Evolutionary conservation across 2,329 filamentous ascomycete species (phyloP).

Genomic region (Ophiostoma ips): DNA sequence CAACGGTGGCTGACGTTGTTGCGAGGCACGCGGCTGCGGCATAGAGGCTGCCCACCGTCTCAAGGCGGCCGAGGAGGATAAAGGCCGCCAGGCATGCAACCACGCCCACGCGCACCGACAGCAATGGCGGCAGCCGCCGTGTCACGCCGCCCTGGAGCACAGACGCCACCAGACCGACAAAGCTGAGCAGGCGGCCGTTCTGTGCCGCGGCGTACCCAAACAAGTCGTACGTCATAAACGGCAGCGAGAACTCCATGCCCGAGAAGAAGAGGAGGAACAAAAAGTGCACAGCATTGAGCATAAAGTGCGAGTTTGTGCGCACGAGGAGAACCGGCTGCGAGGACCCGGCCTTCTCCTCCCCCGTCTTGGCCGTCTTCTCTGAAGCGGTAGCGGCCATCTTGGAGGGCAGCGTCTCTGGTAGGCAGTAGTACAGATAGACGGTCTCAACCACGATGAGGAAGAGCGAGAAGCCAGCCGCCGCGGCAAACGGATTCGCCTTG

Average conservation of each 20-base stretch:
- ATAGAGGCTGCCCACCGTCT: conserved; percentile 59
- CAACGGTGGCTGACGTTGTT: conserved; percentile 84
- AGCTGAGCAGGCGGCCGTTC: conserved; percentile 77
- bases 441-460: conserved; percentile 78
- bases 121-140: conserved; percentile 65
- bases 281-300: conserved; percentile 79
- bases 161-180: conserved; percentile 80
- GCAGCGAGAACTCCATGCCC: conserved; percentile 93
- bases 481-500: conserved; percentile 82
- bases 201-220: conserved; percentile 68
- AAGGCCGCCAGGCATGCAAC: conserved; percentile 67
- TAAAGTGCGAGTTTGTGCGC: conserved; percentile 67
- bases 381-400: conserved; percentile 11
- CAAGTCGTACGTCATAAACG: conserved; percentile 93
- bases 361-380: conserved; percentile 40
- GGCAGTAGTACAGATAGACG: conserved; percentile 64
- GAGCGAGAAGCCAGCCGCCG: conserved; percentile 78
- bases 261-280: conserved; percentile 93
- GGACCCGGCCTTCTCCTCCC: conserved; percentile 52
- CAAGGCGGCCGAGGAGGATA: conserved; percentile 57
- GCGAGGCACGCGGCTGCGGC: conserved; percentile 71
- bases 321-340: conserved; percentile 17
- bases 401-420: conserved; percentile 75
- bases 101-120: conserved; percentile 68
- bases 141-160: conserved; percentile 90